Evolutionary conservation across 805 yeast genomes (phyloP), one percentile per base, ranked within the genome.

Genomic region (Grigorovia transvaalensis): DNA sequence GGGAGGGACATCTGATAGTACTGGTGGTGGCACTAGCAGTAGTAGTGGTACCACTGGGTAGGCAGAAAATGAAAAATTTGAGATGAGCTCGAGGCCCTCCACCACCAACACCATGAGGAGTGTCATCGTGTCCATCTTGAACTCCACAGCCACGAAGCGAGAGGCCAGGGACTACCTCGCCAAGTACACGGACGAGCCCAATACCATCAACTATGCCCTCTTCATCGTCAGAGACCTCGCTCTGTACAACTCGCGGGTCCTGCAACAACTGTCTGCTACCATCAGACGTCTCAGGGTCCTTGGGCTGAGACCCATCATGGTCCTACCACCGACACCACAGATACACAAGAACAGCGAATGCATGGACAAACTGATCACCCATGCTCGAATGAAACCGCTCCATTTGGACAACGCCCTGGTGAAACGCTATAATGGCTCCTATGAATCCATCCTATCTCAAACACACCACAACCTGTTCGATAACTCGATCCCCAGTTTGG

Each of bases 121-220:
- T n/a, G n/a, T 91, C 49, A 83, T 91, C n/a, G 71, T 88, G 17
- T 82, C 96, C 1, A 89, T 91, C 23, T 73, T 91, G 53, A 84
- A 84, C 60, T 83, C 96, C 1, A 87, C 97, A 4, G 95, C 97
- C 6, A 91, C 98, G 1, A 90, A 88, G 65, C 74, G 99, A 54
- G 98, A 91, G 63, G 96, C 96, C 5, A 77, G 80, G 56, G 85
- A 84, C 56, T 91, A 90, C 63, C 69, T 91, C 47, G 72, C 79
- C 40, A 86, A 84, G 62, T 91, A 90, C 63, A 68, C 75, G 1
- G 50, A 59, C 47, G 62, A 57, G 17, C 52, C 56, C 2, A 49
- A 51, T 2, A 48, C 43, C 40, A 51, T 47, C 15, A 63, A 66
- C 52, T 56, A 61, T 49, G 65, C 69, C 40, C 30, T 68, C 35